phyloP scores from a whole-genome alignment of 1,139 yeast species.

The Barnettozyma hawaiiensis region DNA sequence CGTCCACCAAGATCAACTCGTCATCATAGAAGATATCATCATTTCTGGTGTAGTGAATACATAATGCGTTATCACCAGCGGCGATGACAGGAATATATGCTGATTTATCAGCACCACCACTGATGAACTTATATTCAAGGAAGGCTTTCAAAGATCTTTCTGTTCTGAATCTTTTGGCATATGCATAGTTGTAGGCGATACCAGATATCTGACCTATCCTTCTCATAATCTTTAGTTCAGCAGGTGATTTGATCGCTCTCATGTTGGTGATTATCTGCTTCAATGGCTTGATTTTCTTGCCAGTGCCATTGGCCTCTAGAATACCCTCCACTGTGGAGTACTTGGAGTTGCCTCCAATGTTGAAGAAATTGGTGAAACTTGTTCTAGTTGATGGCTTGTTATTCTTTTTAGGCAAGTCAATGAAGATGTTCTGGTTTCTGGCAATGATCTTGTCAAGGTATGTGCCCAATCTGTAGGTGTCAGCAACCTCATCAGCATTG shows the following conservation, averaged over 20 bases:
- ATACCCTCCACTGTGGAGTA: constrained; percentile 27
- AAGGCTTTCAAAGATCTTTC: constrained; percentile 81
- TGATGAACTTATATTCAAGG: constrained; percentile 74
- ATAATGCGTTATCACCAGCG: constrained; percentile 79
- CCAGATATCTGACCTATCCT: constrained; percentile 79
- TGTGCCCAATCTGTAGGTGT: constrained; percentile 37
- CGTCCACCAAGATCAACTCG: constrained; percentile 89
- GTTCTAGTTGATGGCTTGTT: constrained; percentile 18
- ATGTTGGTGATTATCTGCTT: constrained; percentile 46
- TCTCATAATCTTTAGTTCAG: constrained; percentile 75
- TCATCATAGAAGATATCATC: constrained; percentile 70
- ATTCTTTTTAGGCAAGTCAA: constrained; percentile 34
- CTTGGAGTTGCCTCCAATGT: constrained; percentile 19
- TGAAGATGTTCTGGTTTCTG: constrained; percentile 44
- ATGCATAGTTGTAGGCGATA: constrained; percentile 77
- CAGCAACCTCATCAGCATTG: constrained; percentile 75
- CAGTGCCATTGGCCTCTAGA: constrained; percentile 22
- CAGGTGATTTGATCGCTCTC: constrained; percentile 67
- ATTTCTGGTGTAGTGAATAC: constrained; percentile 87
- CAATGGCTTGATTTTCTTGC: constrained; percentile 40
- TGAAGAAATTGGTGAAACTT: constrained; percentile 22
- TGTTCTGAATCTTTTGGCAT: constrained; percentile 55
- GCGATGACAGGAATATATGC: constrained; percentile 98
- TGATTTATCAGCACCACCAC: constrained; percentile 82
- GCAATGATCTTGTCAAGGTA: constrained; percentile 43